These are phyloP conservation scores for Mycena maculata DNA, from an alignment of 768 basidiomycete genomes.

Conservation along the genomic window DNA sequence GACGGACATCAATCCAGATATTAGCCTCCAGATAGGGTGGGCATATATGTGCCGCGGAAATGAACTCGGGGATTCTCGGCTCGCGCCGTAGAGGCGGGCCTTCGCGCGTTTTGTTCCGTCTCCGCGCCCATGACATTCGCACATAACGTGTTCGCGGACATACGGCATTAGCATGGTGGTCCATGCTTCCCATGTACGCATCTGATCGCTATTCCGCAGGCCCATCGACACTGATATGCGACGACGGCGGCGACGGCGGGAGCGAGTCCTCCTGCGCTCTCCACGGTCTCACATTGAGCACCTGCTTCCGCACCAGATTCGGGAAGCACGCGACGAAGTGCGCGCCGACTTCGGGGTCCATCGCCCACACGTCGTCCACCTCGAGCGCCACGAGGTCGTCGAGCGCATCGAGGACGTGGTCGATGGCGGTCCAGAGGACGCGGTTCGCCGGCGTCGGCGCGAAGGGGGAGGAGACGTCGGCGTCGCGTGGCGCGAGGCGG, in stretches of 20 bases:
- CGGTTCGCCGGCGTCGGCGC: neutral
- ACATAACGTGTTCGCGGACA: too few species aligned
- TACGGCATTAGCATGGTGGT: too few species aligned
- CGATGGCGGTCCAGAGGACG: neutral
- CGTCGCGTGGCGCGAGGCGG: conserved; percentile 6
- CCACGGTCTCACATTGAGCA: neutral
- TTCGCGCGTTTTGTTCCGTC: too few species aligned
- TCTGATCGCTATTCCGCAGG: too few species aligned
- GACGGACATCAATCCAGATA: too few species aligned
- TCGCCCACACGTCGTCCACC: neutral
- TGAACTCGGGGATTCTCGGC: too few species aligned
- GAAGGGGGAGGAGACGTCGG: neutral
- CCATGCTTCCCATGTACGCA: too few species aligned
- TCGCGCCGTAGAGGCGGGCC: too few species aligned
- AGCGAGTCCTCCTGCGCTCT: neutral
- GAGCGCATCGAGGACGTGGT: neutral
- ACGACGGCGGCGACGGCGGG: neutral
- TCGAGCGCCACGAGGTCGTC: neutral
- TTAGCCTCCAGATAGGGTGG: too few species aligned
- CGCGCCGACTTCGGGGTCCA: neutral
- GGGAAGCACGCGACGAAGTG: neutral
- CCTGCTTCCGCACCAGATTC: neutral
- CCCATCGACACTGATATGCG: neutral
- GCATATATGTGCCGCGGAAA: too few species aligned
- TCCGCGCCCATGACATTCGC: too few species aligned